Conservation (phyloP, 768 basidiomycete species). For the Termitomyces eurrhizus region DNA sequence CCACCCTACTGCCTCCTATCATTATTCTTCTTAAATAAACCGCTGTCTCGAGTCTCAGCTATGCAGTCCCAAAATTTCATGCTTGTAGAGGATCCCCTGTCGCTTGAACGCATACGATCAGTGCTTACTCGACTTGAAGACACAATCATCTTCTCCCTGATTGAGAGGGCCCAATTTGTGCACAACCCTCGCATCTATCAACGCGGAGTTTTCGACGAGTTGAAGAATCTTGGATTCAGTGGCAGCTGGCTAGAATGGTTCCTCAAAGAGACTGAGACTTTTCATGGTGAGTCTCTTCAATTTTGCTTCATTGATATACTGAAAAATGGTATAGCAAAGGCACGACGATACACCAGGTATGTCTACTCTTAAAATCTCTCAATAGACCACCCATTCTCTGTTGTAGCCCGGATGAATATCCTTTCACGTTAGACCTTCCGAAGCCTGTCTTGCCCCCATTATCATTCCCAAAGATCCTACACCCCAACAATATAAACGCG, state of each 20-base stretch:
- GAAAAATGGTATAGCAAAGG: constrained; percentile 63
- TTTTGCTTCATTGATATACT: constrained; percentile 1
- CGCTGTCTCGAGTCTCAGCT: neutral
- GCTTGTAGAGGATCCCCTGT: constrained; percentile 76
- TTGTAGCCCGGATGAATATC: constrained; percentile 93
- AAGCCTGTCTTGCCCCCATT: constrained; percentile 73
- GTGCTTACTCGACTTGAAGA: constrained; percentile 91
- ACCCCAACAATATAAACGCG: constrained; percentile 78
- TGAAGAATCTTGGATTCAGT: constrained; percentile 66
- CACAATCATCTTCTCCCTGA: constrained; percentile 97
- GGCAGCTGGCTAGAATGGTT: constrained; percentile 99
- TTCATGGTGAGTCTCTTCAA: constrained; percentile 71
- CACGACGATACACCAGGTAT: constrained; percentile 90
- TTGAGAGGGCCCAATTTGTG: constrained; percentile 96
- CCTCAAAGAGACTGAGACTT: constrained; percentile 88
- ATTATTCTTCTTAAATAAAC: neutral
- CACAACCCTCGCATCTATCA: constrained; percentile 90
- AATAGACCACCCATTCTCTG: neutral
- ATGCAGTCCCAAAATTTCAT: constrained; percentile 71
- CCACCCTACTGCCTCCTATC: neutral
- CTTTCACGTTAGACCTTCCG: constrained; percentile 84
- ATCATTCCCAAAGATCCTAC: constrained; percentile 71
- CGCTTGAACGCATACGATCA: constrained; percentile 82
- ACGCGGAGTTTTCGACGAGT: constrained; percentile 72
- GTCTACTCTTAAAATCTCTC: constrained; percentile 3